Percentiles rank a stretch among this genome's conserved stretches.
These are phyloP conservation scores for Flaveria sonorensis DNA, from an alignment of 129 eudicot species.

Conservation along the genomic window DNA sequence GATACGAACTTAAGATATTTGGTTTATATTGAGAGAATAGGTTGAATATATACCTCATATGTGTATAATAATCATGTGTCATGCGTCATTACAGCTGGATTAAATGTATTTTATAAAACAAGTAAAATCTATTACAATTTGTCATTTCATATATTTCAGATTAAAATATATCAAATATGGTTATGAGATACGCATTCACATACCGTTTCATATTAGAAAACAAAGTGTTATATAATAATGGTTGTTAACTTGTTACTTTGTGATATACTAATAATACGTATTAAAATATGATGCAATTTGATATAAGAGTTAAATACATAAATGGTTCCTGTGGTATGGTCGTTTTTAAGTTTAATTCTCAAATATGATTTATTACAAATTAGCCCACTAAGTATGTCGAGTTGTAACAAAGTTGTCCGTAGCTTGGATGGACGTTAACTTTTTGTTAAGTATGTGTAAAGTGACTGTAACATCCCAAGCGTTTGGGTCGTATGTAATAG, in stretches of 20 bases:
- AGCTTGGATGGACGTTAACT: too few species aligned
- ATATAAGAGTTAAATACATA: too few species aligned
- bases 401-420: too few species aligned
- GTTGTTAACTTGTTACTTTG: background rate
- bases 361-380: too few species aligned
- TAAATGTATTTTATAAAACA: background rate
- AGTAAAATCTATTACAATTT: background rate
- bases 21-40: background rate
- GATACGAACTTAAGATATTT: background rate
- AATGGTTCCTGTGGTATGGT: too few species aligned
- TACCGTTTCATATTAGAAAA: too few species aligned
- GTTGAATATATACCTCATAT: background rate
- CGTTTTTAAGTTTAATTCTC: too few species aligned
- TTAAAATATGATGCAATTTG: background rate
- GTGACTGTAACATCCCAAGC: too few species aligned
- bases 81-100: background rate
- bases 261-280: background rate
- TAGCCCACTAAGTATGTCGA: too few species aligned
- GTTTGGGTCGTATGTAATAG: too few species aligned
- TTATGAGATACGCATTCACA: background rate
- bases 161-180: background rate
- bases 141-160: background rate
- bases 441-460: too few species aligned
- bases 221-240: too few species aligned
- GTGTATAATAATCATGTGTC: background rate